Evolutionary conservation across 73 alveolate species (phyloP).

Genomic region (Halteria grandinella): DNA sequence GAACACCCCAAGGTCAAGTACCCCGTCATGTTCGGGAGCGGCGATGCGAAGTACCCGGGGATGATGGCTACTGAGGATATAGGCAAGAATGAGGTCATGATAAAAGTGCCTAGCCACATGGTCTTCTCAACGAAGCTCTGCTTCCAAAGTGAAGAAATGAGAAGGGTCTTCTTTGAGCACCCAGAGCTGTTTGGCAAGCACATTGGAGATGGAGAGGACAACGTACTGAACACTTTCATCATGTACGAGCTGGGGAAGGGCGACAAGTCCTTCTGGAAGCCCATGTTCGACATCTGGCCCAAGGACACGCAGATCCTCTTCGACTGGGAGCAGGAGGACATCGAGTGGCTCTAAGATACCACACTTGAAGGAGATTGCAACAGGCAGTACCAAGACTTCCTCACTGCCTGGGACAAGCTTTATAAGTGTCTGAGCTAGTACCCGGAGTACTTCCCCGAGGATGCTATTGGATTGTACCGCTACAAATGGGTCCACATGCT

Average conservation of each 20-base stretch:
- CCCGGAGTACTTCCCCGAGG: constrained; percentile 59
- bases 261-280: constrained; percentile 54
- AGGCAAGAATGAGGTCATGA: constrained; percentile 25
- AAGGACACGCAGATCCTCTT: constrained; percentile 45
- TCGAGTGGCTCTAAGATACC: constrained; percentile 55
- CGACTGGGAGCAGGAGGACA: constrained; percentile 56
- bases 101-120: constrained; percentile 39
- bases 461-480: neutral
- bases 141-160: constrained; percentile 25
- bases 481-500: constrained; percentile 49
- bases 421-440: constrained; percentile 12
- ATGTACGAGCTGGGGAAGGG: constrained; percentile 55
- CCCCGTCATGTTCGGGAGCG: constrained; percentile 32
- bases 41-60: constrained; percentile 38
- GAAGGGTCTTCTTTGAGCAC: constrained; percentile 18
- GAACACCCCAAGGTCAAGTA: constrained; percentile 31
- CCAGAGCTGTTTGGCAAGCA: constrained; percentile 55
- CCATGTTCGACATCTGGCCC: constrained; percentile 62
- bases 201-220: constrained; percentile 55
- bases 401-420: constrained; percentile 22
- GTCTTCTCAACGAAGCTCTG: constrained; percentile 33
- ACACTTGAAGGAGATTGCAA: constrained; percentile 23
- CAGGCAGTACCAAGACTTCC: neutral
- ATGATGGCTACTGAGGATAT: constrained; percentile 58
- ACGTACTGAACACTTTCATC: constrained; percentile 41